phyloP scores from a whole-genome alignment of 2,329 filamentous ascomycete genomes.

The Pseudocercospora eumusae region DNA sequence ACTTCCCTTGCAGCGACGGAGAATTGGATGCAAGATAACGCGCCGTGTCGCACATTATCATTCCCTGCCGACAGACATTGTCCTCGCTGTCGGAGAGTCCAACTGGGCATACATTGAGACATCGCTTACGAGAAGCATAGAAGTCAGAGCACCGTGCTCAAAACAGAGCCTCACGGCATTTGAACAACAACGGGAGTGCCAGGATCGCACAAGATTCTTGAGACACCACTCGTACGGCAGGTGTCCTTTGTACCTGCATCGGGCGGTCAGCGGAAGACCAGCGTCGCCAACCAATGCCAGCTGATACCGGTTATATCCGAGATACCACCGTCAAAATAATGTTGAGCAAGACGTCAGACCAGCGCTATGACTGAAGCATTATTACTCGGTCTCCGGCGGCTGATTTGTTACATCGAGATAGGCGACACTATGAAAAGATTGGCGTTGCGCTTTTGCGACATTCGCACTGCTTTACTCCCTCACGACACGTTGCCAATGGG shows the following conservation, averaged over 20 bases:
- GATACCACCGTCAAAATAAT: constrained; percentile 4
- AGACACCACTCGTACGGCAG: not conserved
- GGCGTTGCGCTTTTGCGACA: not conserved
- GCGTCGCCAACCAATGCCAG: not conserved
- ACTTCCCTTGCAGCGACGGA: not conserved
- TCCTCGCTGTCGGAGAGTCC: no score
- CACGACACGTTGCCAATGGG: not conserved
- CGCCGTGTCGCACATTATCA: not conserved
- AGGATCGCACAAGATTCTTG: not conserved
- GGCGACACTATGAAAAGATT: constrained; percentile 1
- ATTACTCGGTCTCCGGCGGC: not conserved
- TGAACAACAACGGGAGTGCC: not conserved
- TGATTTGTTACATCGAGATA: not conserved
- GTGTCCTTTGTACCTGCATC: not conserved
- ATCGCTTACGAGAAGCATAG: not conserved
- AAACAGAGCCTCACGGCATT: not conserved
- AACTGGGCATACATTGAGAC: not conserved
- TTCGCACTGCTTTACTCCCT: not conserved
- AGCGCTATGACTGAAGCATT: not conserved
- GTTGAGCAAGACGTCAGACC: constrained; percentile 6
- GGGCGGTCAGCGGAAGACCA: not conserved
- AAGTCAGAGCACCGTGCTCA: not conserved
- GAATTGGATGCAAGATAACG: not conserved
- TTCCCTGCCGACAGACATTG: no score
- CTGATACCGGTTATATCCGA: not conserved